These are phyloP conservation scores for Fusarium lyarnte DNA, from an alignment of 2,329 filamentous ascomycete genomes.

Conservation along the genomic window DNA sequence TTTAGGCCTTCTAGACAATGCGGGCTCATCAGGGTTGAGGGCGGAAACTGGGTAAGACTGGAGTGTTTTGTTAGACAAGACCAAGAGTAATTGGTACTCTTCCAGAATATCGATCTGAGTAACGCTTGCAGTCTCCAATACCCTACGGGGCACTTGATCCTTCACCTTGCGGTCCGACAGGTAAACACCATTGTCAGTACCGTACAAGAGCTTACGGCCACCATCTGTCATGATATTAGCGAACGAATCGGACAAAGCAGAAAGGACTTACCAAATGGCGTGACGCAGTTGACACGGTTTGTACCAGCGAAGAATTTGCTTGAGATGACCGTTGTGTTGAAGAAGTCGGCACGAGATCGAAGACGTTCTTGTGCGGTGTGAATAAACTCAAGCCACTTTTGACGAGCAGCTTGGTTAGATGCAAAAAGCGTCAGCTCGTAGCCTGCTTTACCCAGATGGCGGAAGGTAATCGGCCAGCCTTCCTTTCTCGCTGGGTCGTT, in stretches of 20 bases:
- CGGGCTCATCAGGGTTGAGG: slow-evolving; percentile 83
- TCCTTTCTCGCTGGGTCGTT: slow-evolving; percentile 71
- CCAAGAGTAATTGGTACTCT: slow-evolving; percentile 90
- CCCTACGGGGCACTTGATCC: slow-evolving; percentile 80
- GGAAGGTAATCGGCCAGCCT: slow-evolving; percentile 94
- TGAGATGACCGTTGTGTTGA: slow-evolving; percentile 75
- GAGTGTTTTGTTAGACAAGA: slow-evolving; percentile 92
- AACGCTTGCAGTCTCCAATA: slow-evolving; percentile 86
- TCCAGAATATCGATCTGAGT: slow-evolving; percentile 97
- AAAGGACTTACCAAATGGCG: slow-evolving; percentile 78
- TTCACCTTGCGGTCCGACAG: slow-evolving; percentile 90
- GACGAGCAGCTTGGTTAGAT: slow-evolving; percentile 82
- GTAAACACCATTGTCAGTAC: slow-evolving; percentile 94
- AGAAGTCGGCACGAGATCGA: slow-evolving; percentile 88
- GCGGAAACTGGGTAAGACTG: slow-evolving; percentile 89
- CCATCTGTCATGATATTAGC: slow-evolving; percentile 70
- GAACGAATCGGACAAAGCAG: slow-evolving; percentile 3
- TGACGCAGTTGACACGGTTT: slow-evolving; percentile 93
- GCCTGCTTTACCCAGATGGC: slow-evolving; percentile 92
- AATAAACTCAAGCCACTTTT: slow-evolving; percentile 98
- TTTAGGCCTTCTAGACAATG: slow-evolving; percentile 84
- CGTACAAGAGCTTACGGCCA: slow-evolving; percentile 91
- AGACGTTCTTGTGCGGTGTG: slow-evolving; percentile 89
- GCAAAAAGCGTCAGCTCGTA: slow-evolving; percentile 93
- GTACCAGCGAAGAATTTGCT: slow-evolving; percentile 68